Conservation (phyloP, 1,284 basidiomycete species). For the Apiotrichum sp. region DNA sequence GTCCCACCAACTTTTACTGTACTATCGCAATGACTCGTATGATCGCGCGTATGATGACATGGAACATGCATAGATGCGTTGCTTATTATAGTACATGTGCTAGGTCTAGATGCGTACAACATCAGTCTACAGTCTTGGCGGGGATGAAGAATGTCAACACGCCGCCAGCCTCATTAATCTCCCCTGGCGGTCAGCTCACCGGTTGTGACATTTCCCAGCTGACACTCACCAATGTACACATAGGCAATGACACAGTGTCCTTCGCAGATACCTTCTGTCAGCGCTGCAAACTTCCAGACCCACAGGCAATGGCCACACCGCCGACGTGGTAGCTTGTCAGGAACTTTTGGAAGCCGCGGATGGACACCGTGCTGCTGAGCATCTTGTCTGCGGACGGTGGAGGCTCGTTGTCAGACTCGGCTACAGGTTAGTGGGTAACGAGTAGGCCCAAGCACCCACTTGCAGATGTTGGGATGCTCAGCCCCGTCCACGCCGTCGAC, state of each 20-base stretch:
- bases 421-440: slow-evolving; percentile 8
- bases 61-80: no score
- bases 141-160: slow-evolving; percentile 87
- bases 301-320: slow-evolving; percentile 78
- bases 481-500: slow-evolving; percentile 73
- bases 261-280: slow-evolving; percentile 66
- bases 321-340: slow-evolving; percentile 77
- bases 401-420: not conserved
- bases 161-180: slow-evolving; percentile 70
- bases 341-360: slow-evolving; percentile 74
- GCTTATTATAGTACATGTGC: no score
- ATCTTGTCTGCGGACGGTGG: slow-evolving; percentile 54
- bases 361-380: slow-evolving; percentile 63
- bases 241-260: slow-evolving; percentile 81
- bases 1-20: no score
- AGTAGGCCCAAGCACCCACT: slow-evolving; percentile 46
- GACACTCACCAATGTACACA: slow-evolving; percentile 65
- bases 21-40: no score
- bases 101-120: no score
- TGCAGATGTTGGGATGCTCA: slow-evolving; percentile 59
- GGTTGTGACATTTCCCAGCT: no score
- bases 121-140: slow-evolving; percentile 21
- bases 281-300: slow-evolving; percentile 24
- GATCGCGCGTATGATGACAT: no score
- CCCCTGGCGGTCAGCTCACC: slow-evolving; percentile 46